A percentile compares a stretch with the other conserved stretches of the same genome.
These are phyloP conservation scores for Neltuma alba DNA, from an alignment of 306 rosid genomes.

Conservation along the genomic window DNA sequence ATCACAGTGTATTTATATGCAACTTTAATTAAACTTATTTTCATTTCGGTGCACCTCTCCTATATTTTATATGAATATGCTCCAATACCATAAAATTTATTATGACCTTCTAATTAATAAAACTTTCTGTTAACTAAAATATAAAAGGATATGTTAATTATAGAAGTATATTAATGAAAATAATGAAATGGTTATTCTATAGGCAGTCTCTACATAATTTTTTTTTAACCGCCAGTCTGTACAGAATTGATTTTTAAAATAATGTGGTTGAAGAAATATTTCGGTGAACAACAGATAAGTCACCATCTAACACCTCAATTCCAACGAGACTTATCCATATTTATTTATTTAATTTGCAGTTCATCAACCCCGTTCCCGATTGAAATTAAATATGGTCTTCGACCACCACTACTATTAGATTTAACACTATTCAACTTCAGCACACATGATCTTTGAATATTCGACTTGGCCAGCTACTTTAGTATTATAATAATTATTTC, in stretches of 20 bases:
- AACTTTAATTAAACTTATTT: too few species aligned
- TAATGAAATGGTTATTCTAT: too few species aligned
- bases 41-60: too few species aligned
- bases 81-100: too few species aligned
- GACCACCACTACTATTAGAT: not conserved
- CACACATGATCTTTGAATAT: constrained; percentile 22
- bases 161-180: too few species aligned
- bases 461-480: not conserved
- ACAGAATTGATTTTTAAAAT: not conserved
- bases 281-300: not conserved
- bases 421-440: not conserved
- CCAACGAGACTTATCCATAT: too few species aligned
- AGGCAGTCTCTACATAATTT: too few species aligned
- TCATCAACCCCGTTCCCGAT: not conserved
- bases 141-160: too few species aligned
- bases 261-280: not conserved
- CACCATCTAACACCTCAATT: not conserved
- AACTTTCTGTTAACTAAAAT: too few species aligned
- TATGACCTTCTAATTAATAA: too few species aligned
- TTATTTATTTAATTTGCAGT: not conserved
- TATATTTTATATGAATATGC: too few species aligned
- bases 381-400: not conserved
- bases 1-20: too few species aligned
- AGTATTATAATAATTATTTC: not conserved
- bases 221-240: not conserved